phyloP scores from a whole-genome alignment of 208 protist genomes.

The Blechomonas ayalai region DNA sequence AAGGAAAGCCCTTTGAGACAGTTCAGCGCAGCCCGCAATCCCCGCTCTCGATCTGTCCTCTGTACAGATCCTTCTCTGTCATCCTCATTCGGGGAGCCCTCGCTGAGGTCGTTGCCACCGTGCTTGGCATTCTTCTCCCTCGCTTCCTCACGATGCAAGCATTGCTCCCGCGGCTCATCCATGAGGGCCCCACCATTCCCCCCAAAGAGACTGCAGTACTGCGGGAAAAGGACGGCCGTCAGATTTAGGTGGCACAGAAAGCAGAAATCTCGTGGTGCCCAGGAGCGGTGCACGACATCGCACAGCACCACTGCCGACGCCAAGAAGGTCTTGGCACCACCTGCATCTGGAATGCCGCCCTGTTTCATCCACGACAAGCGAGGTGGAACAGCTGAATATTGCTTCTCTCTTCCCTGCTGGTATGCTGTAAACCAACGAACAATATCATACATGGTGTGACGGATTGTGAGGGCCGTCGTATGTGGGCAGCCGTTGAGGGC shows the following conservation, averaged over 20 bases:
- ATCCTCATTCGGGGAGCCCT: too few species aligned
- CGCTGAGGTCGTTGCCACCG: not conserved
- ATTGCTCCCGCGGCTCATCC: constrained; percentile 8
- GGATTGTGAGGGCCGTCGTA: constrained; percentile 9
- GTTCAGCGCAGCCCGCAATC: constrained; percentile 18
- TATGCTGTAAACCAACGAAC: constrained; percentile 3
- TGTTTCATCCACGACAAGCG: not conserved
- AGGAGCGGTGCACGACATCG: constrained; percentile 45
- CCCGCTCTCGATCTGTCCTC: constrained; percentile 18
- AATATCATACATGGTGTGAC: constrained; percentile 21
- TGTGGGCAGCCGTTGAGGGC: constrained; percentile 20
- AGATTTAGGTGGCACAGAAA: constrained; percentile 35
- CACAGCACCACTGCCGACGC: constrained; percentile 34
- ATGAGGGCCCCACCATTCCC: constrained; percentile 1
- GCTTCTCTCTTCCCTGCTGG: not conserved
- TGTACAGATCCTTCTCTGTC: too few species aligned
- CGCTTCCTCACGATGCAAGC: constrained; percentile 5
- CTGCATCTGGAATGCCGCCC: not conserved
- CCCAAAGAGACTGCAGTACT: constrained; percentile 53
- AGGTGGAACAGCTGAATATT: not conserved
- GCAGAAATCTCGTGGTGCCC: constrained; percentile 52
- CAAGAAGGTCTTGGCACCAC: not conserved
- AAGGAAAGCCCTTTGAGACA: constrained; percentile 32
- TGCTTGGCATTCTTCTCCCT: too few species aligned
- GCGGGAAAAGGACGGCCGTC: constrained; percentile 32